Conservation (phyloP, 768 basidiomycete species). For the Boletus rubroflammeus region DNA sequence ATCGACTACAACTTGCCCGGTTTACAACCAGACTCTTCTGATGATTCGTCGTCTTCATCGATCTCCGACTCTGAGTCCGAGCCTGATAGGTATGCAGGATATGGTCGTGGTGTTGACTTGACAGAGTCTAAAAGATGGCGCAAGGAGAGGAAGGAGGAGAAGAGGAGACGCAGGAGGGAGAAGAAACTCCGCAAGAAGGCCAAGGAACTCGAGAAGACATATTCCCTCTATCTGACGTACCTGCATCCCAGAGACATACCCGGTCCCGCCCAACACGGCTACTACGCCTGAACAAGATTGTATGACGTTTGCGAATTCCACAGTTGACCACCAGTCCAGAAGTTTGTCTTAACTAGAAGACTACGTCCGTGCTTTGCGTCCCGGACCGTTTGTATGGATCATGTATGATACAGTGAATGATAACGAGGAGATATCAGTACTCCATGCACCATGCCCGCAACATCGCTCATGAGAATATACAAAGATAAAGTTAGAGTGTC, state of each 20-base stretch:
- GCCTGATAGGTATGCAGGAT: conserved; percentile 40
- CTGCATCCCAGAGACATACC: conserved; percentile 35
- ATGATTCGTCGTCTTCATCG: conserved; percentile 36
- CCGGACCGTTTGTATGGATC: conserved; percentile 6
- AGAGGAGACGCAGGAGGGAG: conserved; percentile 58
- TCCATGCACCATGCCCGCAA: conserved; percentile 2
- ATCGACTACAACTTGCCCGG: conserved; percentile 53
- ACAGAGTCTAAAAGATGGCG: conserved; percentile 50
- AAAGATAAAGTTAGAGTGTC: conserved; percentile 30
- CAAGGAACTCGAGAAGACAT: conserved; percentile 58
- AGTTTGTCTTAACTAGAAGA: not conserved
- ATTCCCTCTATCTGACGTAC: conserved; percentile 60
- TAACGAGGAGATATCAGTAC: conserved; percentile 2
- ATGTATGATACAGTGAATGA: conserved; percentile 17
- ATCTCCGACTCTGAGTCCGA: conserved; percentile 44
- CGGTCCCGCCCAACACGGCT: conserved; percentile 23
- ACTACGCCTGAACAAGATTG: conserved; percentile 20
- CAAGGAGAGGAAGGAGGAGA: conserved; percentile 56
- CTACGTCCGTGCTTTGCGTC: not conserved
- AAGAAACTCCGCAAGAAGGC: conserved; percentile 59
- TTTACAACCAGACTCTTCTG: conserved; percentile 41
- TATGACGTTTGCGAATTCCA: not conserved
- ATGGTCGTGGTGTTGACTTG: conserved; percentile 45
- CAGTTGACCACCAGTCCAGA: not conserved
- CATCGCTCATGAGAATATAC: conserved; percentile 15